Percentiles rank a stretch among this genome's conserved stretches.
Evolutionary conservation across 768 basidiomycete genomes (phyloP).

Genomic region (Suillus placidus): DNA sequence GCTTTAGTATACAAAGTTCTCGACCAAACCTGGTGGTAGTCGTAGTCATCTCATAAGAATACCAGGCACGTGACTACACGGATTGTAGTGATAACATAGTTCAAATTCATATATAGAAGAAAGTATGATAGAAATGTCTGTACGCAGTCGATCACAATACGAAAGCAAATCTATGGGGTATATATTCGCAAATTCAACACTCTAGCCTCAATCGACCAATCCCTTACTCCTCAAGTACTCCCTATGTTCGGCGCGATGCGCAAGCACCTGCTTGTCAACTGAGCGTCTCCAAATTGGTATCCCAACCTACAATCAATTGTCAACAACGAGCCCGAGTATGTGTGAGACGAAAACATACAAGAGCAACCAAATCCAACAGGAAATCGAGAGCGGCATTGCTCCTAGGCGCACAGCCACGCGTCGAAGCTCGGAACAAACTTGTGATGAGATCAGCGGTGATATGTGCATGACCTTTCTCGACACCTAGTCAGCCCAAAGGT

Average conservation of each 20-base stretch:
- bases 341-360: conserved; percentile 37
- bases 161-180: not conserved
- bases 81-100: not conserved
- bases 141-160: not conserved
- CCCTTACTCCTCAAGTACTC: conserved; percentile 46
- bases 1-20: not conserved
- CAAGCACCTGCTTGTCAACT: conserved; percentile 50
- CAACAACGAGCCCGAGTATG: conserved; percentile 8
- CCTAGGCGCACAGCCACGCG: conserved; percentile 62
- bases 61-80: not conserved
- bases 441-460: conserved; percentile 76
- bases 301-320: conserved; percentile 41
- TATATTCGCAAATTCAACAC: not conserved
- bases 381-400: conserved; percentile 63
- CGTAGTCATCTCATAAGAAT: conserved; percentile 8
- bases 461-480: conserved; percentile 70
- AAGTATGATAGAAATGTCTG: not conserved
- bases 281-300: conserved; percentile 54
- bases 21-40: conserved; percentile 6
- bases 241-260: conserved; percentile 50
- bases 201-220: conserved; percentile 37
- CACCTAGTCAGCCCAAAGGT: conserved; percentile 43
- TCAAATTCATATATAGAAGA: not conserved
- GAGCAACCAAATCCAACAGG: conserved; percentile 43
- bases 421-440: conserved; percentile 65